Base-by-base conservation (phyloP, 2,329 filamentous ascomycete species). In the Fusarium brevicatenulatum region DNA sequence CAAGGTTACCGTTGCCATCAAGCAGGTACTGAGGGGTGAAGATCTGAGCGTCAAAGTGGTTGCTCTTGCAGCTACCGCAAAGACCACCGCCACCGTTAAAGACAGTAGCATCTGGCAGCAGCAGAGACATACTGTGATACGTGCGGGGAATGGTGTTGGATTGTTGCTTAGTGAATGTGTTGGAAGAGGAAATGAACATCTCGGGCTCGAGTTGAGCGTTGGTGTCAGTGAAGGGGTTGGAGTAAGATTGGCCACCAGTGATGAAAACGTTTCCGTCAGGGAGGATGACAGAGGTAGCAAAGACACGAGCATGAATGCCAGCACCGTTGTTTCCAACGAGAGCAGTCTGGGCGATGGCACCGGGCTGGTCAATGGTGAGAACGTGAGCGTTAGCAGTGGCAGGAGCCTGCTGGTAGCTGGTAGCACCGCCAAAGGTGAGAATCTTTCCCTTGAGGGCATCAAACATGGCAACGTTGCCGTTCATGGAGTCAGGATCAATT, bases 391-490 rank as follows among this genome's bases (percentile, higher is more conserved):
- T 82, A 5, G 78, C 80, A 1, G 83, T 84, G 2, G 84, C 84
- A 9, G 78, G 67, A 25, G 80, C 81, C 4, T 60, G 54, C 82
- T 73, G 39, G 83, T 89, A 90, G 47, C 81, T 80, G 0, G 83
- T 80, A 2, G 84, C 79, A 9, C 88, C 89, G 18, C 89, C 88
- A 9, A 83, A 79, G 0, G 86, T 85, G 15, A 90, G 79, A 32
- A 90, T 89, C 78, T 89, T 88, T 28, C 88, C 88, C 5, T 84
- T 83, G 61, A 88, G 83, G 37, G 88, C 87, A 72, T 91, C 88
- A 68, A 86, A 90, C 87, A 91, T 90, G 68, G 87, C 83, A 12
- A 85, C 84, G 57, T 85, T 85, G 11, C 88, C 89, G 67, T 83
- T 85, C 89, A 91, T 91, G 7, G 87, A 84, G 13, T 82, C 78